A percentile compares a stretch with the other conserved stretches of the same genome.
Evolutionary conservation across 306 rosid genomes (phyloP).

Genomic region (Leucaena leucocephala): DNA sequence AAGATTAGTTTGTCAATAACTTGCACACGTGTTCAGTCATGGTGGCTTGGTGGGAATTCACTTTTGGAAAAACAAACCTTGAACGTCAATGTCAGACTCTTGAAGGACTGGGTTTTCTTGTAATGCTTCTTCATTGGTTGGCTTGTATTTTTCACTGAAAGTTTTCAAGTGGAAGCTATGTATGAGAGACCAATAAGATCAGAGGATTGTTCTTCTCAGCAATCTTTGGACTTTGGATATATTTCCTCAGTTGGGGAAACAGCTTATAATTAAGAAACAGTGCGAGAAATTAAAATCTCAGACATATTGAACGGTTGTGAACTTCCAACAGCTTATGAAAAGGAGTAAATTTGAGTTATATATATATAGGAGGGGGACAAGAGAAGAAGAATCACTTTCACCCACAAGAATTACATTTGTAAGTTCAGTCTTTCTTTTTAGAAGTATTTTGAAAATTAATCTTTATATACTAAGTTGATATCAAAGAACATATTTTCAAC

Average conservation of each 20-base stretch:
- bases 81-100: slow-evolving; percentile 43
- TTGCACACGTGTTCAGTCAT: slow-evolving; percentile 52
- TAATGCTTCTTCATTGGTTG: slow-evolving; percentile 34
- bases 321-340: neutral
- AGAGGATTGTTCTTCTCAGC: slow-evolving; percentile 33
- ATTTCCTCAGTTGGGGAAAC: slow-evolving; percentile 27
- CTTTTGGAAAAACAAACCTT: slow-evolving; percentile 43
- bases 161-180: slow-evolving; percentile 10
- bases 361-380: neutral
- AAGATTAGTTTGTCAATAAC: slow-evolving; percentile 38
- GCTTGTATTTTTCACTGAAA: slow-evolving; percentile 25
- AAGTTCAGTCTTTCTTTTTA: neutral
- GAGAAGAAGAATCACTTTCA: neutral
- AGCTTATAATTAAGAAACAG: slow-evolving; percentile 8
- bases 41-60: slow-evolving; percentile 42
- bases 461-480: too few species aligned
- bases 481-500: too few species aligned
- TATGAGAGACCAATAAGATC: slow-evolving; percentile 36
- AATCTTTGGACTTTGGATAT: slow-evolving; percentile 24
- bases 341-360: too few species aligned
- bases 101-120: slow-evolving; percentile 20
- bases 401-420: neutral
- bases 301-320: neutral
- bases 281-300: neutral
- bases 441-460: too few species aligned